Evolutionary conservation across 2,329 filamentous ascomycete species (phyloP), one percentile per base, ranked within the genome.

Genomic region (Fusarium nygamai): DNA sequence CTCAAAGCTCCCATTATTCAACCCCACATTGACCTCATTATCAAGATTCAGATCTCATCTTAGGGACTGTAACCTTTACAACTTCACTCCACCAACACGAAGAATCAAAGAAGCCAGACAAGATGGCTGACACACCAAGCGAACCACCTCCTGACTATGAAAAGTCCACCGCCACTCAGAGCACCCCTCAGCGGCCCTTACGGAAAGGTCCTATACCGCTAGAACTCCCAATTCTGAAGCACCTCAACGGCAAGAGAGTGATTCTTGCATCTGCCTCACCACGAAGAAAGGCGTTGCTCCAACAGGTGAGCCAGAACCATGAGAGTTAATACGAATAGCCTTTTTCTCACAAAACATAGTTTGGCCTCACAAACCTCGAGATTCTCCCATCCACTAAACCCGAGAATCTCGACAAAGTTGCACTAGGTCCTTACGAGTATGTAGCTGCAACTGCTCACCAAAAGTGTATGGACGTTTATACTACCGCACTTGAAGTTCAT

Each of bases 201-300:
- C 84, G 83, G 61, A 86, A 86, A 62, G 86, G 86, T 20, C 90
- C 91, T 13, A 86, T 89, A 48, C 93, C 93, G 3, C 89, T 98
- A 71, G 89, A 94, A 70, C 88, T 98, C 24, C 95, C 96, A 22
- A 92, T 95, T 64, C 86, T 99, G 67, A 90, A 89, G 78, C 87
- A 92, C 78, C 89, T 99, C 73, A 91, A 93, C 79, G 89, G 89
- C 62, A 94, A 93, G 82, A 89, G 96, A 73, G 91, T 98, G 11
- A 93, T 99, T 76, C 92, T 99, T 34, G 96, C 96, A 60, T 98
- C 95, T 6, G 91, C 93, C 27, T 98, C 95, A 4, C 96, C 96
- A 0, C 89, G 96, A 50, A 89, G 96, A 61, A 93, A 92, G 82
- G 92, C 94, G 73, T 90, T 99, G 16, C 90, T 99, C 47, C 90